A percentile compares a stretch with the other conserved stretches of the same genome.
Evolutionary conservation across 106 monocot species (phyloP).

Genomic region (Dioscorea alata): DNA sequence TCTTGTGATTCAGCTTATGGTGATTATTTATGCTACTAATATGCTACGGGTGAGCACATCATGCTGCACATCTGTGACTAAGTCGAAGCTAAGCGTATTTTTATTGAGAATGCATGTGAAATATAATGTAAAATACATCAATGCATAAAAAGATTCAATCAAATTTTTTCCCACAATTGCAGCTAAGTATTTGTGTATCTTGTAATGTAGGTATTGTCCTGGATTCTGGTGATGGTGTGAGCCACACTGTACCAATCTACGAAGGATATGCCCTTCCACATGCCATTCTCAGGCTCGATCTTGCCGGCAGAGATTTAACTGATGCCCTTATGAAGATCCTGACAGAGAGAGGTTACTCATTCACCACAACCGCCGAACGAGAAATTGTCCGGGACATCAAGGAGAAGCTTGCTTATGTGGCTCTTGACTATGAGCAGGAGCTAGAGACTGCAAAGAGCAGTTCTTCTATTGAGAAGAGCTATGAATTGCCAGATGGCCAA

Average conservation of each 20-base stretch:
- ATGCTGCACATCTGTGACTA: not conserved
- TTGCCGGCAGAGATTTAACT: constrained; percentile 2
- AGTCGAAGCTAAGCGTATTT: not conserved
- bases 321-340: constrained; percentile 10
- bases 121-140: not conserved
- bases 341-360: constrained; percentile 7
- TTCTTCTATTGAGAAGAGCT: constrained; percentile 1
- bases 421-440: constrained; percentile 3
- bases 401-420: constrained; percentile 3
- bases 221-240: constrained; percentile 9
- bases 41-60: not conserved
- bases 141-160: not conserved
- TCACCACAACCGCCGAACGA: constrained; percentile 6
- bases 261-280: constrained; percentile 7
- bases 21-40: not conserved
- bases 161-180: not conserved
- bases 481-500: constrained; percentile 4
- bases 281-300: constrained; percentile 4
- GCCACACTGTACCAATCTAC: constrained; percentile 5
- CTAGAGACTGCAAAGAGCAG: constrained; percentile 1
- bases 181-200: not conserved
- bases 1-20: not conserved
- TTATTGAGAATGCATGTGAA: not conserved
- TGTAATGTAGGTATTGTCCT: not conserved
- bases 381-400: constrained; percentile 6